Base-by-base conservation (phyloP, 2,329 filamentous ascomycete species). In the Xylaria sp. region DNA sequence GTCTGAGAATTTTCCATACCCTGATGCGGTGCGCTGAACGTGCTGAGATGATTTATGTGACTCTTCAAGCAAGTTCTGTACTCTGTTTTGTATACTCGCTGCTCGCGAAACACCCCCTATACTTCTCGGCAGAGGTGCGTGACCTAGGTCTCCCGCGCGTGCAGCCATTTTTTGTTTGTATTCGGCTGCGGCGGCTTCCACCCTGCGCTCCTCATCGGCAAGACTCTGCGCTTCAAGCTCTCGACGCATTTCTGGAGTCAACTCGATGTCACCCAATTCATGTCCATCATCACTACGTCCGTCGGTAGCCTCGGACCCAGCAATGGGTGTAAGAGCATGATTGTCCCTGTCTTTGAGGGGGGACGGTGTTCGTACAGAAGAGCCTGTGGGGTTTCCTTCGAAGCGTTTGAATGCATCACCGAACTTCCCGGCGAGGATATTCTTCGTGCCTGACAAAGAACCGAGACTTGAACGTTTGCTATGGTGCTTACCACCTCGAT, bases 371-470 rank as follows among this genome's bases (percentile, higher is more conserved):
- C 81, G 78, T 6, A 69, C 72, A n/a, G 69, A 74, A 15, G 70
- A 71, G 11, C 68, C 66, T 21, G 51, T 73, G 60, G 69, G 69
- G 62, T 81, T 84, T 23, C 81, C 83, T 75, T 99, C 95, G 69
- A 98, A 98, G 5, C 91, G 86, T 72, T 94, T 92, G 79, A 98
- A 97, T 2, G 94, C 94, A 71, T 97, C 94, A 0, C 94, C 92
- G 75, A 98, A 97, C 69, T 90, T 92, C 23, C 93, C 92, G 4
- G 89, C 89, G n/a, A 97, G 82, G 38, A 96, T 87, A 60, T 87
- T 92, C 76, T 95, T 96, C 25, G 90, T 91, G 40, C 87, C 88
- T 6, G 90, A 87, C 17, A 92, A 78, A 0, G 89, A 88, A 57
- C 90, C 83, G 1, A 96, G 78, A 75, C 92, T 95, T 1, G 88